Base-by-base conservation (phyloP, 2,329 filamentous ascomycete genomes). In the Chaetomiaceae sp. region DNA sequence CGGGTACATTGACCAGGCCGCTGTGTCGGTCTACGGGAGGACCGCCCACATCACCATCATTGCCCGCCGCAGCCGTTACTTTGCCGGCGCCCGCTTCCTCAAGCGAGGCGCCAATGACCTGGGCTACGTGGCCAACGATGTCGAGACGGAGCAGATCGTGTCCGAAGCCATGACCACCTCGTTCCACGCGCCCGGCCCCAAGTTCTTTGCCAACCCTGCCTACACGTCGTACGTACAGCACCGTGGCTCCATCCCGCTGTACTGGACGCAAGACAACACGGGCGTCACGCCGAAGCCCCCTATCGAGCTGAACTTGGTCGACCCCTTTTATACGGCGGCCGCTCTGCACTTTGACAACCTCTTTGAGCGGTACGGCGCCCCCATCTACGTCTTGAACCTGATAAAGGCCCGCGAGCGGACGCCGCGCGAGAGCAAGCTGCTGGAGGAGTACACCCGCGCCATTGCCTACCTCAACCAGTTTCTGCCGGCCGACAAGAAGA, bases 141-240 rank as follows among this genome's bases (percentile, higher is more conserved):
- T 99, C 22, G 95, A 99, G 71, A 97, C 94, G 1, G 94, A 99
- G 71, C 94, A 99, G 68, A 96, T 99, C 56, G 91, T 99, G 5
- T 94, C 91, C 0, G 94, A 99, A 67, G 89, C 91, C 63, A 76
- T 92, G 47, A 96, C 91, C 0, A 99, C 94, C 0, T 96, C 94
- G 0, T 96, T 99, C 63, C 94, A 99, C 72, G 87, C 89, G 3
- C 90, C 94, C 4, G 92, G 91, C 0, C 89, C 88, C 3, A 83
- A 83, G 45, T 79, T 96, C 11, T 96, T 90, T 67, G 85, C 90
- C 5, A 97, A 88, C 65, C 90, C 92, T 1, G 87, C 89, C 25
- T 96, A 92, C 68, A 97, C 94, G 4, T 97, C 94, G 0, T 97
- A 96, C 69, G 87, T 99, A 1, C 94, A 99, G 67, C 94, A 99